Evolutionary conservation across 2,329 filamentous ascomycete genomes (phyloP).

Genomic region (Fusarium sp.): DNA sequence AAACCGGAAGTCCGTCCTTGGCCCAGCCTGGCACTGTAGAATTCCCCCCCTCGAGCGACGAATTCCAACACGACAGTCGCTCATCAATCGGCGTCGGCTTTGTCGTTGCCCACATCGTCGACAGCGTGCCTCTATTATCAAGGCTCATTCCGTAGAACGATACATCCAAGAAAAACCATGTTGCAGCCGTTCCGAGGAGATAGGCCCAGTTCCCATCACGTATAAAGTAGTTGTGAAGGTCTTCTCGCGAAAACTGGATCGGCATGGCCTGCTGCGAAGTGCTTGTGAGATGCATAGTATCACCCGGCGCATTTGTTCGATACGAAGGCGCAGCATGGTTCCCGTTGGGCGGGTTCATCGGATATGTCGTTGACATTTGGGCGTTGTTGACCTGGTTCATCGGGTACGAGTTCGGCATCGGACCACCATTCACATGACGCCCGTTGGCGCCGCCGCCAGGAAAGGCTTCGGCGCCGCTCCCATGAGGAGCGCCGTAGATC

Average conservation of each 20-base stretch:
- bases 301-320: conserved; percentile 37
- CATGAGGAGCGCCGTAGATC: conserved; percentile 65
- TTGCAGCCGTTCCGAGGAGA: conserved; percentile 59
- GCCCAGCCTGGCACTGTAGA: conserved; percentile 63
- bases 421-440: conserved; percentile 36
- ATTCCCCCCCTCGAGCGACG: conserved; percentile 58
- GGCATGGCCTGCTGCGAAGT: conserved; percentile 58
- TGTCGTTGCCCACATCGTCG: conserved; percentile 58
- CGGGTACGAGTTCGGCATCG: conserved; percentile 35
- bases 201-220: conserved; percentile 56
- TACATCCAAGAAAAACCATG: conserved; percentile 70
- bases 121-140: conserved; percentile 58
- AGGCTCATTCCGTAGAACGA: conserved; percentile 69
- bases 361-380: conserved; percentile 33
- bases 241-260: conserved; percentile 64
- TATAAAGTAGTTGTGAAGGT: conserved; percentile 68
- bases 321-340: conserved; percentile 39
- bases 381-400: conserved; percentile 39
- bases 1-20: conserved; percentile 59
- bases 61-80: conserved; percentile 64
- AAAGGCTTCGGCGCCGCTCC: conserved; percentile 35
- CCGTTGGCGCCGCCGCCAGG: conserved; percentile 25
- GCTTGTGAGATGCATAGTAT: conserved; percentile 46
- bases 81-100: conserved; percentile 53
- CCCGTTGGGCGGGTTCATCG: conserved; percentile 47